phyloP scores from a whole-genome alignment of 1,284 basidiomycete species.

The Cutaneotrichosporon spelunceum region DNA sequence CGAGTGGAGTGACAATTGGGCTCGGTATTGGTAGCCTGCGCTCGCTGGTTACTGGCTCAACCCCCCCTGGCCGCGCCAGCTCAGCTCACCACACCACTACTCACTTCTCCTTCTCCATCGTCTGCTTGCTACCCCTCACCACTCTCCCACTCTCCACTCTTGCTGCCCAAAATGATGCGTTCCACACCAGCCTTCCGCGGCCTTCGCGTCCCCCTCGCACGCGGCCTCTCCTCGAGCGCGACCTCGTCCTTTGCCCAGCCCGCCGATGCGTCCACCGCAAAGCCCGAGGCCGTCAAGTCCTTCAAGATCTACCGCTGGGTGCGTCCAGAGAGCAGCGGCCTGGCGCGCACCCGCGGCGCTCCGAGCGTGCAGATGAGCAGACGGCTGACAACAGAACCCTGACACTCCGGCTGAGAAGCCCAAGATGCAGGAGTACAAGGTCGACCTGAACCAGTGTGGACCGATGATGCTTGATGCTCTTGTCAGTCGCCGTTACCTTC shows the following conservation, averaged over 20 bases:
- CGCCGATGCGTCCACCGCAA: conserved; percentile 28
- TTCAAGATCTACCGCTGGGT: conserved; percentile 98
- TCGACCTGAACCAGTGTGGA: conserved; percentile 91
- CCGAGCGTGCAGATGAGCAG: background rate
- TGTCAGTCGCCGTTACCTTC: conserved; percentile 31
- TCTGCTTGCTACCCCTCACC: conserved; percentile 9
- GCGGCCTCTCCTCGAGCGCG: conserved; percentile 38
- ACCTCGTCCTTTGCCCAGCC: conserved; percentile 35
- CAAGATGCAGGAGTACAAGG: conserved; percentile 80
- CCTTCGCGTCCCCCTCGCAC: conserved; percentile 21
- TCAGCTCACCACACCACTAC: conserved; percentile 7
- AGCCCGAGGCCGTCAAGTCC: conserved; percentile 63
- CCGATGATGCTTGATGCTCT: conserved; percentile 77
- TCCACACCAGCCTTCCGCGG: conserved; percentile 24
- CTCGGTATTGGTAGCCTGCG: background rate
- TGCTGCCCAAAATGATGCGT: conserved; percentile 22
- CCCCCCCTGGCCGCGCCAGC: background rate
- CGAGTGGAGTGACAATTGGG: background rate
- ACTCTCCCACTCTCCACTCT: conserved; percentile 6
- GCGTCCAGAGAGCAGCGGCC: conserved; percentile 37
- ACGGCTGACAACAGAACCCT: conserved; percentile 72
- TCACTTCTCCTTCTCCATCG: conserved; percentile 1
- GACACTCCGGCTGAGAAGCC: conserved; percentile 93
- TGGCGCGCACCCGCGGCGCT: too few species aligned
- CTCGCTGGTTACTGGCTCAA: background rate